Evolutionary conservation across 345 rosid species (phyloP).

Genomic region (Eucalyptus tenuipes): DNA sequence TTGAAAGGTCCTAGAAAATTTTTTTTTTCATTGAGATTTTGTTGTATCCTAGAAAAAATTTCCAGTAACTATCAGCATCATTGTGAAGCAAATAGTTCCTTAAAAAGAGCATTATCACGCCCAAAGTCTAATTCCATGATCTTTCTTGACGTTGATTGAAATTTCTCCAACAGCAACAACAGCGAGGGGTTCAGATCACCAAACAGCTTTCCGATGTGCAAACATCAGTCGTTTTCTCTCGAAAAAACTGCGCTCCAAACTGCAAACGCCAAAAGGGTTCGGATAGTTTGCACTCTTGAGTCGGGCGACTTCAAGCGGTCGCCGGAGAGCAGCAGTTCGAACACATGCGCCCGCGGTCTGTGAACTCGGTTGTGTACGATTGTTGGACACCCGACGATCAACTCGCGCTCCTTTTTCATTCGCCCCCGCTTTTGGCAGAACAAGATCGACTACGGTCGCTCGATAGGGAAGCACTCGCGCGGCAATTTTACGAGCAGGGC

Average conservation of each 20-base stretch:
- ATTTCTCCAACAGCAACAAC: background rate
- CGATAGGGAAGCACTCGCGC: background rate
- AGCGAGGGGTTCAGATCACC: background rate
- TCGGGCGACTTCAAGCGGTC: background rate
- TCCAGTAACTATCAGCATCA: too few relatives aligned
- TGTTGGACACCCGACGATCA: background rate
- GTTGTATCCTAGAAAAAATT: too few relatives aligned
- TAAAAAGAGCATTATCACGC: accelerated
- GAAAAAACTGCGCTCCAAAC: background rate
- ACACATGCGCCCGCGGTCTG: background rate
- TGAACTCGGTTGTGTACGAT: background rate
- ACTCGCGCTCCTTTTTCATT: background rate
- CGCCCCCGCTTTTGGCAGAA: background rate
- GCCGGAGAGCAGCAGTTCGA: background rate
- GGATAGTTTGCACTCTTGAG: background rate
- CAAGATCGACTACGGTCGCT: background rate
- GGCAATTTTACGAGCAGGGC: background rate
- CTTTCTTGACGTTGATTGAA: background rate
- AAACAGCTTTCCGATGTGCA: background rate
- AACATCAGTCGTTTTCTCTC: background rate
- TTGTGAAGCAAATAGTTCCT: too few relatives aligned
- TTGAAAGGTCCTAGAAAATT: background rate
- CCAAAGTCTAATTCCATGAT: too few relatives aligned
- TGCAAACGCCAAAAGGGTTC: background rate
- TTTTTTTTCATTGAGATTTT: too few relatives aligned